Evolutionary conservation across 179 eudicot genomes (phyloP).

Genomic region (Spergularia azorica): DNA sequence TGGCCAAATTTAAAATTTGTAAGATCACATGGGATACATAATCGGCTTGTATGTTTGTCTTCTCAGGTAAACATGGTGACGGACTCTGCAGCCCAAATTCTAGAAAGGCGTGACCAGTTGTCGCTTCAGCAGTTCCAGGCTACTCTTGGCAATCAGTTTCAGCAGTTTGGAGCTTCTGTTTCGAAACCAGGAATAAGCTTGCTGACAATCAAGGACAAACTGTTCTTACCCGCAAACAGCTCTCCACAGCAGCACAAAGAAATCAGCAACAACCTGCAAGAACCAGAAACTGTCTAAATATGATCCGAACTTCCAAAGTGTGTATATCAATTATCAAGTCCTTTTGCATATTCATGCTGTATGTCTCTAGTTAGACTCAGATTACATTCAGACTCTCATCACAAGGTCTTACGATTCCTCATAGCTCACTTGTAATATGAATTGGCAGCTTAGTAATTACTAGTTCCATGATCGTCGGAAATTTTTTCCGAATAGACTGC

Average conservation of each 20-base stretch:
- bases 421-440: neutral
- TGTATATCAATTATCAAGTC: neutral
- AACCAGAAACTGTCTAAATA: slow-evolving; percentile 19
- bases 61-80: slow-evolving; percentile 29
- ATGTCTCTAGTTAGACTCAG: neutral
- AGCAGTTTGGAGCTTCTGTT: slow-evolving; percentile 26
- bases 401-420: neutral
- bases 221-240: slow-evolving; percentile 15
- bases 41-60: neutral
- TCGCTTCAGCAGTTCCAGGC: slow-evolving; percentile 34
- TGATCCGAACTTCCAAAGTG: neutral
- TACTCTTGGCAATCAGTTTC: slow-evolving; percentile 26
- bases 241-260: slow-evolving; percentile 15
- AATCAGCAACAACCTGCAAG: slow-evolving; percentile 19
- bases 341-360: neutral
- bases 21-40: no score
- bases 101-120: slow-evolving; percentile 30
- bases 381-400: neutral
- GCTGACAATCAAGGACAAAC: slow-evolving; percentile 22
- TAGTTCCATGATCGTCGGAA: no score
- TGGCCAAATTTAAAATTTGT: no score
- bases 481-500: no score
- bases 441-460: neutral
- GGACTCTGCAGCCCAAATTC: slow-evolving; percentile 26
- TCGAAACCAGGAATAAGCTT: slow-evolving; percentile 26